These are phyloP conservation scores for Talaromyces wortmannii DNA, from an alignment of 495 filamentous ascomycete genomes.

Conservation along the genomic window DNA sequence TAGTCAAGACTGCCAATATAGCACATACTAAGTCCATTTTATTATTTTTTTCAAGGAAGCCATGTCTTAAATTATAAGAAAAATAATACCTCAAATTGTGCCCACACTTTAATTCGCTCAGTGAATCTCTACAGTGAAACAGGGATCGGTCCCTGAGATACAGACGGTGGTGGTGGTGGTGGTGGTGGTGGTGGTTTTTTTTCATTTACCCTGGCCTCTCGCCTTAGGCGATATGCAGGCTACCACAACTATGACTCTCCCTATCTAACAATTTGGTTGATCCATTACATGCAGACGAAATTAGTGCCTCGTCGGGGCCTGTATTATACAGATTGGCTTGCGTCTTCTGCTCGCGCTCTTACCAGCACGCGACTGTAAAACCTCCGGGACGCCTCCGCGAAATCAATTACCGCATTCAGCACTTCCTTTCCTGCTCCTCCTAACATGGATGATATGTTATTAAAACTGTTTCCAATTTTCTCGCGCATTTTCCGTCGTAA, in stretches of 20 bases:
- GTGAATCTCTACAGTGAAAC: background rate
- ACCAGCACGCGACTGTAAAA: slow-evolving; percentile 21
- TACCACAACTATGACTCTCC: slow-evolving; percentile 9
- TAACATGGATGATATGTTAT: slow-evolving; percentile 17
- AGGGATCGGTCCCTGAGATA: too few species aligned
- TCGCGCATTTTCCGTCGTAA: slow-evolving; percentile 8
- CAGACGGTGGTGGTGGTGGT: too few species aligned
- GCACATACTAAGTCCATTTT: background rate
- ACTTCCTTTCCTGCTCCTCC: slow-evolving; percentile 19
- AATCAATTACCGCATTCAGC: slow-evolving; percentile 19
- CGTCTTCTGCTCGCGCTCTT: slow-evolving; percentile 15
- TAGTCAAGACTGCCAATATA: background rate
- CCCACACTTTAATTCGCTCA: background rate
- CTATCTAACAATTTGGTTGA: slow-evolving; percentile 4
- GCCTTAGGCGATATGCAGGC: slow-evolving; percentile 12
- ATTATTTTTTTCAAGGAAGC: background rate
- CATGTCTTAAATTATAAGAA: background rate
- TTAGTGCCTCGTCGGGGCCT: slow-evolving; percentile 7
- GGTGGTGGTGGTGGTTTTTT: background rate
- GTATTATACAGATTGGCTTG: background rate
- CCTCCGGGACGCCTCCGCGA: slow-evolving; percentile 20
- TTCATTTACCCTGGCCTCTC: slow-evolving; percentile 9
- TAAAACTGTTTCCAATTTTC: slow-evolving; percentile 16
- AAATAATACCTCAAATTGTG: background rate
- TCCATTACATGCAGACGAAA: slow-evolving; percentile 12